A percentile compares a stretch with the other conserved stretches of the same genome.
Conservation (phyloP, 2,329 filamentous ascomycete genomes). For the Hypoxylon sp. region DNA sequence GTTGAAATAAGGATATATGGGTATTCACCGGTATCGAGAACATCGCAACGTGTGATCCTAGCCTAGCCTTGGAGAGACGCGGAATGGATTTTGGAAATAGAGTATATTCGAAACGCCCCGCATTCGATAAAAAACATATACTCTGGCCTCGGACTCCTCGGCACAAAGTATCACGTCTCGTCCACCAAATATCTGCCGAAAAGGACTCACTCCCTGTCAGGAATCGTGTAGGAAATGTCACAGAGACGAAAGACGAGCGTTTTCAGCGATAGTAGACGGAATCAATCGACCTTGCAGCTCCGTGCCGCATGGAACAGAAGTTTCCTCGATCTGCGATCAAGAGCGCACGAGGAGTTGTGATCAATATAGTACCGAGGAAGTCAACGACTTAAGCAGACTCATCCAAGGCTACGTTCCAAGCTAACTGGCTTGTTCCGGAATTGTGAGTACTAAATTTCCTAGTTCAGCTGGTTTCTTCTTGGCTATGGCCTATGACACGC, state of each 20-base stretch:
- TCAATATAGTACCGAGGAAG: background rate
- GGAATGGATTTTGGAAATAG: background rate
- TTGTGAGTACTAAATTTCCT: background rate
- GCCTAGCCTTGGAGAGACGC: too few relatives aligned
- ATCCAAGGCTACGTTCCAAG: background rate
- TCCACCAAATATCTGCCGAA: background rate
- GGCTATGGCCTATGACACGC: too few relatives aligned
- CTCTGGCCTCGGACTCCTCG: background rate
- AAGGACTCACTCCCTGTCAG: background rate
- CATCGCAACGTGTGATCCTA: too few relatives aligned
- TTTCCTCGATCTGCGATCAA: background rate
- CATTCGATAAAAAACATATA: background rate
- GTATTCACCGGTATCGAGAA: too few relatives aligned
- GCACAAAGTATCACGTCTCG: background rate
- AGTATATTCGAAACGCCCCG: background rate
- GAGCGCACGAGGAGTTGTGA: background rate
- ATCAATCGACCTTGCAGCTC: background rate
- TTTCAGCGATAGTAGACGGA: background rate
- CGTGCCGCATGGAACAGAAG: background rate
- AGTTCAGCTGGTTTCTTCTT: background rate
- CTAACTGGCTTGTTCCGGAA: background rate
- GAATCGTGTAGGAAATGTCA: background rate
- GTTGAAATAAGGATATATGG: too few relatives aligned
- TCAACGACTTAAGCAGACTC: background rate
- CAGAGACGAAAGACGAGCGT: background rate